Evolutionary conservation across 495 filamentous ascomycete genomes (phyloP), one percentile per base, ranked within the genome.

Genomic region (Podospora australis): DNA sequence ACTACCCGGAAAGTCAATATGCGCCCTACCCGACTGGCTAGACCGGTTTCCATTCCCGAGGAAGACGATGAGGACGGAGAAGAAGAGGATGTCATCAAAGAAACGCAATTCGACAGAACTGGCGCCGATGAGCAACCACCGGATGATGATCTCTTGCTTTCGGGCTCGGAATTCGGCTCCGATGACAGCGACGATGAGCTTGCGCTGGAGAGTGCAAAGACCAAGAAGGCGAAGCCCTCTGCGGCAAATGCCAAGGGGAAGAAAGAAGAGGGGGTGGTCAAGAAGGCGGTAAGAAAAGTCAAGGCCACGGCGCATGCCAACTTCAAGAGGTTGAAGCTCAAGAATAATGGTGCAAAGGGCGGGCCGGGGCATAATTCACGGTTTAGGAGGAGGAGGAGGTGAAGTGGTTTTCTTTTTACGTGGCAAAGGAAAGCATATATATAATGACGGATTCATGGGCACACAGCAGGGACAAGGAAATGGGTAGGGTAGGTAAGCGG

Each of bases 1-100:
- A 88, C 86, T 26, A 95, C 91, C 2, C 73, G 86, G 42, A 66
- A 77, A 30, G 80, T 85, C n/a, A 85, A 78, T 30, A 91, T 95
- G 81, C 80, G 58, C 39, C 77, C 77, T 13, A 69, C 65, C 6
- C 48, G 62, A 42, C 40, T 50, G 22, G 71, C 63, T 39, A 69
- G 74, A 26, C 75, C 75, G 3, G 11, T 44, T 5, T 7, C 64
- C 3, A 57, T 64, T n/a, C 58, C 65, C 17, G 54, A 62, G 6
- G 58, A 57, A 13, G 14, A 30, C 0, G 56, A 48, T 13, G 28
- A 41, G 0, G 54, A 60, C 1, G 46, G 35, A 1, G 53, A 62
- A 1, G 65, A 54, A 0, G 59, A 56, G 0, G 49, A 50, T 13
- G 36, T 63, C 16, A 58, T 75, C 6, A 64, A 58, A 0, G 75